Base-by-base conservation (phyloP, 495 filamentous ascomycete species). In the Saxophila tyrrhenica region DNA sequence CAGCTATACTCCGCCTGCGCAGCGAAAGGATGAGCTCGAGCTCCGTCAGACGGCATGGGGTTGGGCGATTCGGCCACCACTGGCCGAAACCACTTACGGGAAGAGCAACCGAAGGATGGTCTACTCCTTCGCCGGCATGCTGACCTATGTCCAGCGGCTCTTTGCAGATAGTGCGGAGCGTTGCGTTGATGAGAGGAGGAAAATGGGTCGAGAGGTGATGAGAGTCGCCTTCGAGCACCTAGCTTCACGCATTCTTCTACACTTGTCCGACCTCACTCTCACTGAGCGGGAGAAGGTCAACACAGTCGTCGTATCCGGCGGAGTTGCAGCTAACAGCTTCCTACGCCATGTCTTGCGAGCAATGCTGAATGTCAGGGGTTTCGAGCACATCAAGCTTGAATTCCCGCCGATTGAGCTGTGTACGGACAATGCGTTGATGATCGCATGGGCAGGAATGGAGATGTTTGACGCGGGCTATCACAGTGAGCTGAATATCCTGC, bases 371-470 rank as follows among this genome's bases (percentile, higher is more conserved):
- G 76, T 69, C 11, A 72, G 81, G 15, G 86, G 86, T 0, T 84
- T 79, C 60, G 58, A 58, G 3, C 54, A 83, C 54, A 67, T 95
- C n/a, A 54, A 72, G 24, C 59, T 97, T 13, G 66, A 81, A 2
- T 82, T 82, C 39, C 92, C 92, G 20, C 92, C 92, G 2, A 64
- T 76, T 20, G 70, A 73, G 45, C 72, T 90, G 57, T 95, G 92
- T 60, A 95, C 87, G 0, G 92, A 98, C 64, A 96, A 97, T 71
- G 92, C 90, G 16, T 88, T 88, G n/a, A 98, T 97, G 92, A 89
- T 96, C 60, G 91, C 85, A 0, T 98, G 92, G 92, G 77, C 90
- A 3, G 92, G 85, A 0, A 75, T 89, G 51, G 90, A 95, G 72
- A 94, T 97, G 88, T 96, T 75, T 54, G 81, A 89, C 65, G 79